Percentiles rank a stretch among this genome's conserved stretches.
phyloP scores from a whole-genome alignment of 2,329 filamentous ascomycete genomes.

The Hypoxylon sp. region DNA sequence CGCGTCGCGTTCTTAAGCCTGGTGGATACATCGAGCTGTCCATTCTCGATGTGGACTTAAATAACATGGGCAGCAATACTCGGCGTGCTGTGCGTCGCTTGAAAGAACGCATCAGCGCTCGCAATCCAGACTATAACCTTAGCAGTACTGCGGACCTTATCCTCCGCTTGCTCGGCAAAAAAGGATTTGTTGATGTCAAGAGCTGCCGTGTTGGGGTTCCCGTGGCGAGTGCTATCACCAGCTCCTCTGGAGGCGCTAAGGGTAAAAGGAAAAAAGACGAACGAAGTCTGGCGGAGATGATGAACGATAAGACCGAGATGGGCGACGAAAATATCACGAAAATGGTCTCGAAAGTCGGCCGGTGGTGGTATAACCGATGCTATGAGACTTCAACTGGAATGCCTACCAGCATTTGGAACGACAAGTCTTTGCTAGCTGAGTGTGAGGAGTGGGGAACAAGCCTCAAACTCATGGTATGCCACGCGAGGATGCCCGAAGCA shows the following conservation, averaged over 20 bases:
- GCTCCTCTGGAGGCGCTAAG: slow-evolving; percentile 33
- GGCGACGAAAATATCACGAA: slow-evolving; percentile 90
- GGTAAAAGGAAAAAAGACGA: slow-evolving; percentile 61
- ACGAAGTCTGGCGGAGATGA: slow-evolving; percentile 77
- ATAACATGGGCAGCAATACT: slow-evolving; percentile 83
- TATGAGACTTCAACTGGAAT: slow-evolving; percentile 79
- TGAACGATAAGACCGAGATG: slow-evolving; percentile 76
- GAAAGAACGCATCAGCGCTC: slow-evolving; percentile 78
- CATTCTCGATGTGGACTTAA: slow-evolving; percentile 83
- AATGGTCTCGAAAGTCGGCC: slow-evolving; percentile 90
- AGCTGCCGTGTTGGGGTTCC: slow-evolving; percentile 84
- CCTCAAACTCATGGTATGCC: slow-evolving; percentile 91
- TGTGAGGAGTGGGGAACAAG: slow-evolving; percentile 90
- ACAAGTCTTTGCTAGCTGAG: slow-evolving; percentile 81
- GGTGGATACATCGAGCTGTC: slow-evolving; percentile 85
- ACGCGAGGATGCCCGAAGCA: slow-evolving; percentile 83
- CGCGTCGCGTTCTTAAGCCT: slow-evolving; percentile 82
- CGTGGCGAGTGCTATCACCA: slow-evolving; percentile 69
- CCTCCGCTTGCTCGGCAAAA: slow-evolving; percentile 75
- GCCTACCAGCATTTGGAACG: slow-evolving; percentile 80
- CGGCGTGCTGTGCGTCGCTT: slow-evolving; percentile 78
- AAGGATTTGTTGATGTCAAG: slow-evolving; percentile 80
- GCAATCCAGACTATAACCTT: slow-evolving; percentile 73
- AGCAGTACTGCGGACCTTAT: slow-evolving; percentile 73
- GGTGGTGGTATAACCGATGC: slow-evolving; percentile 97